Evolutionary conservation across 1,139 yeast species (phyloP), one percentile per base, ranked within the genome.

Genomic region (Debaryomycetaceae sp.): DNA sequence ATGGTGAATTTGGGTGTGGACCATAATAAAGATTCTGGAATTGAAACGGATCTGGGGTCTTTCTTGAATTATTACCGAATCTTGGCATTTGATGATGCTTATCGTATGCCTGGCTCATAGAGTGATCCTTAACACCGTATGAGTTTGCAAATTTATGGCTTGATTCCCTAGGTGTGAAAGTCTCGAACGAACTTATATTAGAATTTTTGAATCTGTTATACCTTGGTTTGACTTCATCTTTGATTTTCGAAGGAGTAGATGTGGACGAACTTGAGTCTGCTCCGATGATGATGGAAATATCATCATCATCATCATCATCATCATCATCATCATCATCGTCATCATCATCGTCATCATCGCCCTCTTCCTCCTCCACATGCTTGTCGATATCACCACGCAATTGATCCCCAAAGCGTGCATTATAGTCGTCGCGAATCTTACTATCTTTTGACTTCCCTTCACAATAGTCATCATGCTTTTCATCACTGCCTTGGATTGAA

Each of bases 271-370:
- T 59, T 41, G 66, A 71, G 41, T 70, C 75, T 4, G 75, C 62
- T 27, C 69, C 72, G 48, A 73, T 71, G 37, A 74, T 68, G 30
- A 74, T 72, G 6, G 76, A 70, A 9, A 71, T 68, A 40, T 71
- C 76, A 39, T 72, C 76, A 30, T 72, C 76, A 13, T 66, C 71
- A 30, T 69, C 75, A 7, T 61, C 70, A 6, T 63, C 70, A 4
- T 61, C 65, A 2, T 59, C 66, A 2, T 55, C 68, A 1, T 57
- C 66, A 9, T 58, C 64, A 2, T 57, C 63, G 6, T 53, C 61
- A 5, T 52, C 58, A 9, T 47, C 57, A 5, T 45, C 55, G 24
- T 44, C 54, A 17, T 49, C 56, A 14, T 41, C 50, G 20, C 36
- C 44, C 11, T 38, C 51, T n/a, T 43, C 50, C 14, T 49, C 60